Percentiles rank a stretch among this genome's conserved stretches.
phyloP scores from a whole-genome alignment of 306 rosid genomes.

The Rosa lucieae region DNA sequence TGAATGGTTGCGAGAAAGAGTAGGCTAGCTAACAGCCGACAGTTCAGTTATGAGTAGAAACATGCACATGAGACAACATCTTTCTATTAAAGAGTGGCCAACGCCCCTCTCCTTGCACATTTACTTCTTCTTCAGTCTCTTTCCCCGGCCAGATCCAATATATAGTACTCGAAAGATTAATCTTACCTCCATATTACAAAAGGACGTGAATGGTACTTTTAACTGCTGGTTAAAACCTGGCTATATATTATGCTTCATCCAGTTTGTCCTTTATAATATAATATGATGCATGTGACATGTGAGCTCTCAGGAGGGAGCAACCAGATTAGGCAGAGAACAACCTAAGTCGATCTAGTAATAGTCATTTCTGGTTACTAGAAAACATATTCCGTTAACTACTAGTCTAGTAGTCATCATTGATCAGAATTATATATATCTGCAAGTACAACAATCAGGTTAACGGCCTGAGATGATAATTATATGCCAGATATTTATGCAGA shows the following conservation, averaged over 20 bases:
- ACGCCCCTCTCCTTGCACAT: slow-evolving; percentile 14
- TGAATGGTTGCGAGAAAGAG: not conserved
- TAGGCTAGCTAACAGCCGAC: not conserved
- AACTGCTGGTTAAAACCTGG: not conserved
- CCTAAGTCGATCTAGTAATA: not conserved
- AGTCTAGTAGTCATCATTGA: not conserved
- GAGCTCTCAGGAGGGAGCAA: not conserved
- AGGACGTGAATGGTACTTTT: not conserved
- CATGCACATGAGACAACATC: not conserved
- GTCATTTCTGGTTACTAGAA: not conserved
- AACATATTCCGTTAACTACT: not conserved
- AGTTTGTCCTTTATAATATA: not conserved
- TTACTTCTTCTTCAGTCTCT: slow-evolving; percentile 16
- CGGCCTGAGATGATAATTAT: not conserved
- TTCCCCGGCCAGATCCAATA: not conserved
- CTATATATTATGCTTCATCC: not conserved
- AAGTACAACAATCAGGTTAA: not conserved
- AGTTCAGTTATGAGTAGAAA: not conserved
- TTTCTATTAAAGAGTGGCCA: slow-evolving; percentile 19
- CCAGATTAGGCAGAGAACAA: not conserved
- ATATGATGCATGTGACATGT: not conserved
- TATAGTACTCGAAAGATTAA: not conserved
- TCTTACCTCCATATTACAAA: not conserved
- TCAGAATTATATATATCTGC: not conserved
- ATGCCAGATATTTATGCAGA: not conserved